Base-by-base conservation (phyloP, 2,329 filamentous ascomycete species). In the Colletotrichum eremochloae region DNA sequence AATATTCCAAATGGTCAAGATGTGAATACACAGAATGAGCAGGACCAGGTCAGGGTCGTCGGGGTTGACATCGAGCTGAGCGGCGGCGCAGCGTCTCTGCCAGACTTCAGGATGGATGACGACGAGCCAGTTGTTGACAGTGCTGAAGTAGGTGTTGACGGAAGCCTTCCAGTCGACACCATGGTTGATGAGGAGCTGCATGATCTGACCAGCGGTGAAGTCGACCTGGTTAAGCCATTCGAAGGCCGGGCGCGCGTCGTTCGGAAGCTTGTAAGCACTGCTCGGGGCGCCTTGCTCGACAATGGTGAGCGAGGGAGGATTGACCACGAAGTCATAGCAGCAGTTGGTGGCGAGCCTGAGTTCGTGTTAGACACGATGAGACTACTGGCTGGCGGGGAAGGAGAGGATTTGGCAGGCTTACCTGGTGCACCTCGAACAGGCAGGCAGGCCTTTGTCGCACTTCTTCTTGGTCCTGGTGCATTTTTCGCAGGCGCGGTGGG, bases 11-110 rank as follows among this genome's bases (percentile, higher is more conserved):
- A 80, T 77, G 20, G 83, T 82, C 29, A 78, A 80, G 24, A 85
- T 80, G 67, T 84, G 81, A 81, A 85, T 85, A 65, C 82, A 82
- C 33, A 84, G 80, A 36, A 85, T 76, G 55, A 85, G 78, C 36
- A 85, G 77, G 31, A 83, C 84, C 24, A 82, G 63, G 20, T 80
- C 79, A 15, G 77, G 75, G 42, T 79, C 75, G 65, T 76, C 40
- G 76, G 75, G 64, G 58, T 73, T 40, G 71, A 55, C 65, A 8
- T 76, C 77, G 3, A 81, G 73, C 61, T 80, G 79, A 33, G 77
- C 77, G 68, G 79, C 77, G 73, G 85, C 83, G 66, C 83, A 77
- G 7, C 67, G 67, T 31, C 24, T 71, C 14, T 67, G 60, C 71
- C 71, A 73, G 24, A 67, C 36, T 31, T 77, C 79, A 9, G 80